Evolutionary conservation across 352 stramenopile species (phyloP).

Genomic region (Globisporangium irregulare): DNA sequence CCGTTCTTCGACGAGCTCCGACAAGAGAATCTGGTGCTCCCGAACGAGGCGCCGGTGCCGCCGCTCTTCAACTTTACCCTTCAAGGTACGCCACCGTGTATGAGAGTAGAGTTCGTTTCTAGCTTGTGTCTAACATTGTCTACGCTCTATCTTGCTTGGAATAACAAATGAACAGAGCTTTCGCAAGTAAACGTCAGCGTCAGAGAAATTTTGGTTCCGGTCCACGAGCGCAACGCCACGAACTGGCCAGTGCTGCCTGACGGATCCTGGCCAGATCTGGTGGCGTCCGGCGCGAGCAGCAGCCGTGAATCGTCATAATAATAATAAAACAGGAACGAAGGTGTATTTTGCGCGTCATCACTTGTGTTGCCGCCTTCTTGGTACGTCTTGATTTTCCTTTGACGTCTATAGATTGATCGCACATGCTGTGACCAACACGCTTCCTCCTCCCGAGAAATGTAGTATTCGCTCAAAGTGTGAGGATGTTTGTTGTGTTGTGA

Average conservation of each 20-base stretch:
- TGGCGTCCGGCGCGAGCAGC: slow-evolving; percentile 20
- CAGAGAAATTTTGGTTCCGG: slow-evolving; percentile 77
- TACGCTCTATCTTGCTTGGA: not conserved
- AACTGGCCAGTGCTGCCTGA: slow-evolving; percentile 80
- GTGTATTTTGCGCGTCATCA: slow-evolving; percentile 56
- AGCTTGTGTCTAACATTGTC: not conserved
- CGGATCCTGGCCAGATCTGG: slow-evolving; percentile 58
- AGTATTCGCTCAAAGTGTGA: slow-evolving; percentile 48
- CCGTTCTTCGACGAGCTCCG: slow-evolving; percentile 99
- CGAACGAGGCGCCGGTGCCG: slow-evolving; percentile 76
- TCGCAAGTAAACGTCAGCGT: slow-evolving; percentile 65
- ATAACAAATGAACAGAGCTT: slow-evolving; percentile 47
- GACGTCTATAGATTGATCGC: not conserved
- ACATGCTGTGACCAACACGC: not conserved
- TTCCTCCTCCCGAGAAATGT: not conserved
- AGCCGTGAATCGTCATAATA: slow-evolving; percentile 28
- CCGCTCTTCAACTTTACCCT: slow-evolving; percentile 95
- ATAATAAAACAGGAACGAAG: slow-evolving; percentile 25
- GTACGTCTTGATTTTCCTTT: slow-evolving; percentile 8
- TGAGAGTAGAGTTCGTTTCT: not conserved
- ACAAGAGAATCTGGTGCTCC: slow-evolving; percentile 76
- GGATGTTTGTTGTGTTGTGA: slow-evolving; percentile 39
- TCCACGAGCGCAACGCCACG: slow-evolving; percentile 56
- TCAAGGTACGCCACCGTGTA: slow-evolving; percentile 45
- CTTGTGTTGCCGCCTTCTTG: slow-evolving; percentile 1